Evolutionary conservation across 2,329 filamentous ascomycete genomes (phyloP).

Genomic region (Zymoseptoria crescenta): DNA sequence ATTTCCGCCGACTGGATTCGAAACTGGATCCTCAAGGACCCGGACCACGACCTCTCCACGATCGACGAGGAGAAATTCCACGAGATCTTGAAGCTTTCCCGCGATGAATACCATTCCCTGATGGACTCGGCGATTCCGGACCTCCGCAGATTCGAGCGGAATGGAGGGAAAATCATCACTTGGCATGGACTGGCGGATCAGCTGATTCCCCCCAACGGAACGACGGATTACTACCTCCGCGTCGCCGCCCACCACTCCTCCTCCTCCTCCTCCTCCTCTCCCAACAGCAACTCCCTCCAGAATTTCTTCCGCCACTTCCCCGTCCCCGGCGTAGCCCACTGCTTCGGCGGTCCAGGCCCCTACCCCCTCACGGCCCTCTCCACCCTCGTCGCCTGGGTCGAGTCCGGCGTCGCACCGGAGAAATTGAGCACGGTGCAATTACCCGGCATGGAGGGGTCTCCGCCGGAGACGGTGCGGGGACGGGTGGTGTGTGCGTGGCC

Average conservation of each 20-base stretch:
- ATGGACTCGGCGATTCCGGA: constrained; percentile 33
- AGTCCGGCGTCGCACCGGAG: constrained; percentile 19
- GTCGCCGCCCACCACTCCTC: constrained; percentile 11
- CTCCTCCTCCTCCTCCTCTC: too few species aligned
- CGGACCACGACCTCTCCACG: constrained; percentile 11
- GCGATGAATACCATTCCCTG: constrained; percentile 23
- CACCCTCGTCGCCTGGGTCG: constrained; percentile 22
- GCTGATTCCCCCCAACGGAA: constrained; percentile 31
- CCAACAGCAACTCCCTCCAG: too few species aligned
- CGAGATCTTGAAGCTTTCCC: constrained; percentile 9
- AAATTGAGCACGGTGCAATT: constrained; percentile 2
- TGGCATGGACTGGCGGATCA: constrained; percentile 30
- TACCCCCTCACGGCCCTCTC: constrained; percentile 14
- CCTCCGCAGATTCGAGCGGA: constrained; percentile 28
- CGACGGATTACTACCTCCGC: constrained; percentile 29
- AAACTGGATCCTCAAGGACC: constrained; percentile 27
- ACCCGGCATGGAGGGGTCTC: background rate
- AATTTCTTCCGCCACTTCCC: constrained; percentile 32
- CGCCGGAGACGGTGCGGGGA: background rate
- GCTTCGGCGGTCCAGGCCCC: constrained; percentile 25
- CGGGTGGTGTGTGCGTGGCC: constrained; percentile 19
- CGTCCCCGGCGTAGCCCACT: constrained; percentile 33
- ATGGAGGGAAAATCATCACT: constrained; percentile 34
- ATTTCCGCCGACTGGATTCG: constrained; percentile 31
- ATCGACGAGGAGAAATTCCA: constrained; percentile 15